phyloP scores from a whole-genome alignment of 2,329 filamentous ascomycete genomes.

The Davidsoniella virescens region DNA sequence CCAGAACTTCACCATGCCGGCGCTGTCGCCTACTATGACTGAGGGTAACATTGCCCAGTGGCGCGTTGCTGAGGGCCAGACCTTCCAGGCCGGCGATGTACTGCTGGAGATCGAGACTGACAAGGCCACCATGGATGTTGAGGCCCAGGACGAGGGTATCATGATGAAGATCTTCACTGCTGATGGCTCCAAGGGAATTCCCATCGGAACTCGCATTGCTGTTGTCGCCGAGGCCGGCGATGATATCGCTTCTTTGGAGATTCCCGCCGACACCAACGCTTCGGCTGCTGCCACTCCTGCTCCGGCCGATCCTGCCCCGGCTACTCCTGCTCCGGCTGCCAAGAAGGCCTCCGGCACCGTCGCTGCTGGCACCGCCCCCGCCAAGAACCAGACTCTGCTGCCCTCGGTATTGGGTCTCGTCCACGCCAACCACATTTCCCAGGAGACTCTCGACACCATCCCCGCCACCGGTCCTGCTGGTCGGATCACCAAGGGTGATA shows the following conservation, averaged over 20 bases:
- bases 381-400: slow-evolving; percentile 40
- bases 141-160: slow-evolving; percentile 78
- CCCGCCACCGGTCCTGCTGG: slow-evolving; percentile 75
- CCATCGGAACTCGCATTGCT: slow-evolving; percentile 67
- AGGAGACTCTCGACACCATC: slow-evolving; percentile 64
- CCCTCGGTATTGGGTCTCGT: slow-evolving; percentile 76
- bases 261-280: slow-evolving; percentile 50
- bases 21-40: slow-evolving; percentile 83
- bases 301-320: slow-evolving; percentile 9
- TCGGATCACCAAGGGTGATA: slow-evolving; percentile 84
- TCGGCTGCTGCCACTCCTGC: slow-evolving; percentile 16
- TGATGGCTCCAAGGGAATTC: slow-evolving; percentile 59
- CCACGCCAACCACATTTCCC: slow-evolving; percentile 59
- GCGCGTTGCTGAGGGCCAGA: slow-evolving; percentile 77
- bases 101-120: slow-evolving; percentile 87
- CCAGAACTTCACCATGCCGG: slow-evolving; percentile 82
- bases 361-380: slow-evolving; percentile 21
- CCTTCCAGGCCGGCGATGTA: slow-evolving; percentile 69
- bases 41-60: slow-evolving; percentile 77
- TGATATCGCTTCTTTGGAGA: slow-evolving; percentile 56
- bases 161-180: slow-evolving; percentile 65
- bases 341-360: slow-evolving; percentile 22
- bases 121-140: slow-evolving; percentile 89
- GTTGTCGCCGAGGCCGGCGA: slow-evolving; percentile 71
- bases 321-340: slow-evolving; percentile 10